phyloP scores from a whole-genome alignment of 306 rosid genomes.

The barrel medic (Medicago truncatula) region MtrunA17r5.0-ANR NC_053049.1:7354001-7354500 shows the following conservation, averaged over 20 bases:
- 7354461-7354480: too few relatives aligned
- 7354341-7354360: too few relatives aligned
- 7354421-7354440: too few relatives aligned
- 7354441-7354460: too few relatives aligned
- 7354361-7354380: too few relatives aligned
- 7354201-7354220: neutral
- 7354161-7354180: constrained; percentile 24
- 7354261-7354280: too few relatives aligned
- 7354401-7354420: too few relatives aligned
- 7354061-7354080: constrained; percentile 23
- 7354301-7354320: too few relatives aligned
- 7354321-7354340: too few relatives aligned
- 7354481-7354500: too few relatives aligned
- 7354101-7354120: constrained; percentile 33
- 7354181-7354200: neutral
- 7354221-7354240: neutral
- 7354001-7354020: neutral
- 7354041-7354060: constrained; percentile 1
- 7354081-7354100: constrained; percentile 29
- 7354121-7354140: constrained; percentile 30
- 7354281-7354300: too few relatives aligned
- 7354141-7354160: constrained; percentile 6
- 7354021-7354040: neutral
- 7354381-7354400: too few relatives aligned
- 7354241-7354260: neutral